Conservation (phyloP, 495 filamentous ascomycete genomes). For the Talaromyces borbonicus region DNA sequence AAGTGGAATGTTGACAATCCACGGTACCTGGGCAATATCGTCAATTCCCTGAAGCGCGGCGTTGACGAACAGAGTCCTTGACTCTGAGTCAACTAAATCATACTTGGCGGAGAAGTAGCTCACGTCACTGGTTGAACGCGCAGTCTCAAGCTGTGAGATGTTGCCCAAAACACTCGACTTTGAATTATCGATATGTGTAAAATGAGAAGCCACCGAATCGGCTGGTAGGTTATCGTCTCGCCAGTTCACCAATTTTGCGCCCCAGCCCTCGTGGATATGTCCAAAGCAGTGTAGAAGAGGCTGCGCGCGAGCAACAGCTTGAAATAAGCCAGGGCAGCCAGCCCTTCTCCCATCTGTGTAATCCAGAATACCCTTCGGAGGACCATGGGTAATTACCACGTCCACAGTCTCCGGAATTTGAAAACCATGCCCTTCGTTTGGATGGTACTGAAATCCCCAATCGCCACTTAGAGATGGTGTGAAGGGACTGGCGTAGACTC, state of each 20-base stretch:
- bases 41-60: constrained; percentile 43
- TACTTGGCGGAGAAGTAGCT: constrained; percentile 28
- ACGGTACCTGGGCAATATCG: constrained; percentile 30
- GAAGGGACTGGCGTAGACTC: constrained; percentile 57
- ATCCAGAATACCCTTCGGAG: constrained; percentile 49
- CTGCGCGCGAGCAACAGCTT: constrained; percentile 38
- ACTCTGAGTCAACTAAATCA: constrained; percentile 21
- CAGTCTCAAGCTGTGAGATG: constrained; percentile 19
- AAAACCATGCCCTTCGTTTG: constrained; percentile 37
- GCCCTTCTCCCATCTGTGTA: constrained; percentile 21
- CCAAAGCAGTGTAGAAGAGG: constrained; percentile 62
- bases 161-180: constrained; percentile 30
- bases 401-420: constrained; percentile 37
- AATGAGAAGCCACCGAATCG: constrained; percentile 26
- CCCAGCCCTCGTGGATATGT: constrained; percentile 64
- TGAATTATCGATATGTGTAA: constrained; percentile 37
- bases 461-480: constrained; percentile 42
- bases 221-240: constrained; percentile 14
- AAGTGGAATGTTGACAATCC: constrained; percentile 48
- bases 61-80: constrained; percentile 57
- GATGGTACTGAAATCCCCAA: constrained; percentile 51
- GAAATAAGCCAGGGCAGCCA: constrained; percentile 50
- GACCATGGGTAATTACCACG: constrained; percentile 60
- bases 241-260: constrained; percentile 51
- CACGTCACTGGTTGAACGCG: constrained; percentile 10